A percentile compares a stretch with the other conserved stretches of the same genome.
These are phyloP conservation scores for Apiospora kogelbergensis DNA, from an alignment of 2,329 filamentous ascomycete species.

Conservation along the genomic window DNA sequence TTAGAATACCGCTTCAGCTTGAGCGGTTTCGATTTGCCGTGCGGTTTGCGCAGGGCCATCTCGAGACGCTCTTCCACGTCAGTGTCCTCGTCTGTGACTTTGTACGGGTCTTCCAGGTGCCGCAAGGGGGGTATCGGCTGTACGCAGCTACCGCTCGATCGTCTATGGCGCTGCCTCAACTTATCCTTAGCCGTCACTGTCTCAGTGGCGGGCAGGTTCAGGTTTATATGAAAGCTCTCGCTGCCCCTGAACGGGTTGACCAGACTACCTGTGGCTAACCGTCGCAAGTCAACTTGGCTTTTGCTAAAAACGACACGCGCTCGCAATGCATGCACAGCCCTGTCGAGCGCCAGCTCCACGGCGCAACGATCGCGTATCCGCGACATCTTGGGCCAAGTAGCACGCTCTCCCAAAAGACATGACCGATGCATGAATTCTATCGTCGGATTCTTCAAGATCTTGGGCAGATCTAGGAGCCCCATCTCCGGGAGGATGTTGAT, in stretches of 20 bases:
- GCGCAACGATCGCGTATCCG: conserved; percentile 84
- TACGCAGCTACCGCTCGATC: conserved; percentile 52
- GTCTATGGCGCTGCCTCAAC: conserved; percentile 39
- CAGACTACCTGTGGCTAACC: conserved; percentile 38
- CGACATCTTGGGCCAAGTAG: conserved; percentile 88
- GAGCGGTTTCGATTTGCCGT: conserved; percentile 34
- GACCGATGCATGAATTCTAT: conserved; percentile 82
- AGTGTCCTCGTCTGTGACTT: conserved; percentile 44
- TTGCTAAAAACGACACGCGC: conserved; percentile 69
- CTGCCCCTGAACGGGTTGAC: conserved; percentile 24
- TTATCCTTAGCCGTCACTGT: conserved; percentile 28
- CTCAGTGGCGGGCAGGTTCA: conserved; percentile 18
- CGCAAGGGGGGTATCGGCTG: conserved; percentile 33
- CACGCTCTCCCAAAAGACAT: conserved; percentile 75
- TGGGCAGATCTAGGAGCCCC: conserved; percentile 69
- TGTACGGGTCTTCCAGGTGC: conserved; percentile 35
- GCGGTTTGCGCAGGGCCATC: conserved; percentile 35
- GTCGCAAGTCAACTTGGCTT: conserved; percentile 60
- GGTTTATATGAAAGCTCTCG: conserved; percentile 18
- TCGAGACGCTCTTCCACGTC: conserved; percentile 45
- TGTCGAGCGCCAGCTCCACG: conserved; percentile 81
- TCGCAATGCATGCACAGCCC: conserved; percentile 68
- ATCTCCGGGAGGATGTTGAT: conserved; percentile 91
- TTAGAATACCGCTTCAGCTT: conserved; percentile 43
- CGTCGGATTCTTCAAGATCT: conserved; percentile 80